Percentiles rank a stretch among this genome's conserved stretches.
These are phyloP conservation scores for Botryotinia calthae DNA, from an alignment of 2,329 filamentous ascomycete genomes.

Conservation along the genomic window DNA sequence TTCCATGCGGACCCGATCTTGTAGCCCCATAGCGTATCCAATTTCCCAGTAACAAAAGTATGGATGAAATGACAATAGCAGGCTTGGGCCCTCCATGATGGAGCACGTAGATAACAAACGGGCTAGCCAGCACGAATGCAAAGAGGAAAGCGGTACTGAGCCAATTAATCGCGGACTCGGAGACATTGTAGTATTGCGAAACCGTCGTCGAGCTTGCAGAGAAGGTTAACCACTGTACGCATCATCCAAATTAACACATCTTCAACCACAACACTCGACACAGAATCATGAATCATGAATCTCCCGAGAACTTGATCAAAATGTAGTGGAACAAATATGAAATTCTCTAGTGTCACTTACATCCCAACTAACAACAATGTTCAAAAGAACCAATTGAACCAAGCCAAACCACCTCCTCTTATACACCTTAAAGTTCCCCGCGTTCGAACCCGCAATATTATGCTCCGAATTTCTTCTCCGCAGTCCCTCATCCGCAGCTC, in stretches of 20 bases:
- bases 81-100: conserved; percentile 74
- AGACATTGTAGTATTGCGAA: conserved; percentile 71
- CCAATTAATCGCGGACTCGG: conserved; percentile 84
- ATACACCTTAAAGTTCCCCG: conserved; percentile 57
- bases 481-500: conserved; percentile 4
- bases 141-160: conserved; percentile 85
- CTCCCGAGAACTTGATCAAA: background rate
- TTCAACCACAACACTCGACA: background rate
- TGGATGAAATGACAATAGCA: conserved; percentile 70
- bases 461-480: background rate
- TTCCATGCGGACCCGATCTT: conserved; percentile 51
- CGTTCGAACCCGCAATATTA: background rate
- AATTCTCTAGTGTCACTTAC: conserved; percentile 54
- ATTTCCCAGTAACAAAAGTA: conserved; percentile 77
- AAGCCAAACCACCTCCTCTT: conserved; percentile 89
- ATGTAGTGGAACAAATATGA: background rate
- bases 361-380: conserved; percentile 93
- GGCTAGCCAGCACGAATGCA: conserved; percentile 71
- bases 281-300: background rate
- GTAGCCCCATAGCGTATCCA: conserved; percentile 85
- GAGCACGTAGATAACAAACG: conserved; percentile 71
- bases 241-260: conserved; percentile 18
- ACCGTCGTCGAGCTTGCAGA: conserved; percentile 75
- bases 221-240: conserved; percentile 82
- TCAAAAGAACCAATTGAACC: conserved; percentile 77